A percentile compares a stretch with the other conserved stretches of the same genome.
Evolutionary conservation across 495 filamentous ascomycete species (phyloP).

Genomic region (Cercophora samala): DNA sequence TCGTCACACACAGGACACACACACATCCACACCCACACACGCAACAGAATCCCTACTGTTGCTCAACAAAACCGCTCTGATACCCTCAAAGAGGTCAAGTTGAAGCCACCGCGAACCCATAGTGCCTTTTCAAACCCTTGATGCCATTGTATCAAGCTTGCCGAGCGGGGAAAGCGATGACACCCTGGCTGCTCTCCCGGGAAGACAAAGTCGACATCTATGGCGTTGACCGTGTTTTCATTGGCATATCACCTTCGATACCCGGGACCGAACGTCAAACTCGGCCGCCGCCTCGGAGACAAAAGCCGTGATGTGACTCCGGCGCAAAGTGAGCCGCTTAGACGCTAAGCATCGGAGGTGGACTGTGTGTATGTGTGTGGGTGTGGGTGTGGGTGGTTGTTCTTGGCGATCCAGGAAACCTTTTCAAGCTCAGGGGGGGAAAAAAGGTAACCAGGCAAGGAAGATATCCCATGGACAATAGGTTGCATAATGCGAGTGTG

Average conservation of each 20-base stretch:
- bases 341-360: not conserved
- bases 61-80: not conserved
- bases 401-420: not conserved
- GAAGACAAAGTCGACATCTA: not conserved
- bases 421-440: not conserved
- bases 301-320: not conserved
- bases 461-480: not conserved
- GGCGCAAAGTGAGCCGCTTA: not conserved
- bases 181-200: constrained; percentile 2
- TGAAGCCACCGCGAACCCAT: constrained; percentile 8
- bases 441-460: not conserved
- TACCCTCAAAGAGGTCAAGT: constrained; percentile 3
- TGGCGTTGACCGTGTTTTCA: not conserved
- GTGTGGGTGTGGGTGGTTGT: not conserved
- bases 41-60: not conserved
- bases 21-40: not conserved
- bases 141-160: not conserved
- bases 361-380: not conserved
- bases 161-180: not conserved
- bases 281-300: constrained; percentile 6
- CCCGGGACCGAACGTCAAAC: constrained; percentile 7
- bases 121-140: not conserved
- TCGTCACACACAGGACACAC: constrained; percentile 4
- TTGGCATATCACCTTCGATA: not conserved
- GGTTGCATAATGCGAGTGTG: not conserved